Evolutionary conservation across 2,329 filamentous ascomycete genomes (phyloP), one percentile per base, ranked within the genome.

Genomic region (Coleophoma cylindrospora): DNA sequence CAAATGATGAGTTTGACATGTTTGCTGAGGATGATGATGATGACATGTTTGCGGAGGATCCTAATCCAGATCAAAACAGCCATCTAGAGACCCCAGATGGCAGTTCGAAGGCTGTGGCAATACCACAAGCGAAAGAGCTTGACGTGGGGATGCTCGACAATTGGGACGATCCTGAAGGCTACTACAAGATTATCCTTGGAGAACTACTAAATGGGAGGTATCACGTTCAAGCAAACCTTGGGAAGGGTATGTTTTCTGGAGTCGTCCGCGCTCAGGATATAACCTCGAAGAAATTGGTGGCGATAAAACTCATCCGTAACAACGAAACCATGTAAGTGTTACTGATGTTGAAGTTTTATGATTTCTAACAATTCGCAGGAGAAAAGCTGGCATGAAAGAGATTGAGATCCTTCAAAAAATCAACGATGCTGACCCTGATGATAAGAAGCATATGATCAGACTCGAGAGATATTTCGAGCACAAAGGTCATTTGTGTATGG

Each of bases 271-370:
- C 94, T 19, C 79, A 82, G 55, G 91, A 96, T 68, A 80, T 86
- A 19, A 83, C 81, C 45, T 88, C 79, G 51, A 85, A 84, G 62
- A 80, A 81, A 59, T 68, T 87, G n/a, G 91, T 97, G 33, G 94
- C 94, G 21, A 88, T 99, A 76, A 99, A 99, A 72, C 94, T 99
- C 61, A 95, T 97, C 69, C 88, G 94, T 55, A 95, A 95, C 68
- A 97, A 99, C 62, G 91, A 96, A 64, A 88, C 89, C 12, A 86
- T 96, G 83, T 75, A 71, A 60, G 55, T 52, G 34, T 44, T 27
- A 13, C 34, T 32, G 22, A 38, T 44, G n/a, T n/a, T 40, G 40
- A 14, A 13, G 11, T 36, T 13, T n/a, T 37, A 19, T 8, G n/a
- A 13, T 34, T 46, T 49, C 64, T 68, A 45, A 69, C 50, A 34